These are phyloP conservation scores for Mortierella alpina DNA, from an alignment of 192 early-diverging fungal genomes.

Conservation along the genomic window DNA sequence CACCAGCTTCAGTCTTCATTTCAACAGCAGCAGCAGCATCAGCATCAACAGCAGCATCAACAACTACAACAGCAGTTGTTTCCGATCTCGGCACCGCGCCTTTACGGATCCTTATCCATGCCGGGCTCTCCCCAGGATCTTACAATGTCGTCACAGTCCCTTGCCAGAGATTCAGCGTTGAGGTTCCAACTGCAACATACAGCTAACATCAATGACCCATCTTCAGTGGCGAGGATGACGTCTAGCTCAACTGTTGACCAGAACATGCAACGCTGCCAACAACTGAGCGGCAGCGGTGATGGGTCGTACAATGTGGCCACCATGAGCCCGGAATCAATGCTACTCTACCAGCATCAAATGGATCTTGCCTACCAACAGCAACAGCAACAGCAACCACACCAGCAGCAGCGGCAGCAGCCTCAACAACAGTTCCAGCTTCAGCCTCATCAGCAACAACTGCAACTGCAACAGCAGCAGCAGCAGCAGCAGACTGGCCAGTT, in stretches of 20 bases:
- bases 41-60: constrained; percentile 36
- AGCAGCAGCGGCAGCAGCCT: constrained; percentile 16
- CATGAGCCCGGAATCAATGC: neutral
- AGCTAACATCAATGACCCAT: too few species aligned
- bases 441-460: constrained; percentile 19
- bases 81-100: neutral
- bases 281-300: too few species aligned
- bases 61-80: constrained; percentile 1
- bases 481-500: constrained; percentile 12
- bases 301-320: too few species aligned
- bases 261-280: too few species aligned
- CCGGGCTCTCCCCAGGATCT: too few species aligned
- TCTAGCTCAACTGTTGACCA: too few species aligned
- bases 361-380: constrained; percentile 16
- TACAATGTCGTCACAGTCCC: too few species aligned
- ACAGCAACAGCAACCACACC: constrained; percentile 29
- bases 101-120: neutral
- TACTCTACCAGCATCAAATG: constrained; percentile 12
- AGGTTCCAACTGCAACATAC: too few species aligned
- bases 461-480: constrained; percentile 14
- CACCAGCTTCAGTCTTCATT: constrained; percentile 8
- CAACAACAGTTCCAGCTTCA: constrained; percentile 17
- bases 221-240: too few species aligned
- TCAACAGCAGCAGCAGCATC: constrained; percentile 25
- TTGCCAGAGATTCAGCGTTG: too few species aligned